These are phyloP conservation scores for Mycena sp. DNA, from an alignment of 1,284 basidiomycete genomes.

Conservation along the genomic window DNA sequence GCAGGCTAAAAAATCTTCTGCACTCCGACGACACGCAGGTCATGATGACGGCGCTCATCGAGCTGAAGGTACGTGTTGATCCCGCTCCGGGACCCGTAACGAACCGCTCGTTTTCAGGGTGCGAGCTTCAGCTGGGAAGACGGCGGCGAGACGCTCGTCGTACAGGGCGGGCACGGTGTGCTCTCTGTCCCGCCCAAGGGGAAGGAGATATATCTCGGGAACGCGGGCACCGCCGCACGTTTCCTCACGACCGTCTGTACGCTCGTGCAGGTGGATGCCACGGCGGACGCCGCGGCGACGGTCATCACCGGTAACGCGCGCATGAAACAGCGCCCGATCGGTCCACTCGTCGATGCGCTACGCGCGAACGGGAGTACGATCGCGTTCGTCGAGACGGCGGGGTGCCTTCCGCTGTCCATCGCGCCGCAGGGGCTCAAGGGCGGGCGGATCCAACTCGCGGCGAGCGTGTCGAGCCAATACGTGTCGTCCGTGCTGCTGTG, in stretches of 20 bases:
- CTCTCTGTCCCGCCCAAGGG: slow-evolving; percentile 82
- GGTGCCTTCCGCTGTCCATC: slow-evolving; percentile 92
- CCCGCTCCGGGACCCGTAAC: slow-evolving; percentile 7
- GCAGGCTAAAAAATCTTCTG: slow-evolving; percentile 89
- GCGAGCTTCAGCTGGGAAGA: slow-evolving; percentile 91
- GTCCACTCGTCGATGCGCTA: slow-evolving; percentile 94
- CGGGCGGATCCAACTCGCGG: slow-evolving; percentile 87
- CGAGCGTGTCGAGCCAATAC: slow-evolving; percentile 97
- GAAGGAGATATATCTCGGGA: slow-evolving; percentile 95
- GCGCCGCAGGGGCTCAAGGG: slow-evolving; percentile 87
- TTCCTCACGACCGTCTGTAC: slow-evolving; percentile 98
- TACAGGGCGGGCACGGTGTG: slow-evolving; percentile 86
- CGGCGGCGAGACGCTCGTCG: slow-evolving; percentile 89
- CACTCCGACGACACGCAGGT: slow-evolving; percentile 99
- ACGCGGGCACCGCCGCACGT: slow-evolving; percentile 97
- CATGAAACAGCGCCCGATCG: slow-evolving; percentile 98
- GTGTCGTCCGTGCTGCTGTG: slow-evolving; percentile 97
- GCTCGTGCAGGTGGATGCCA: slow-evolving; percentile 67
- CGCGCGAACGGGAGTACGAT: slow-evolving; percentile 84
- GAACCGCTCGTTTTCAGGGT: slow-evolving; percentile 60
- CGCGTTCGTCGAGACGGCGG: slow-evolving; percentile 81
- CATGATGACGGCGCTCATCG: slow-evolving; percentile 95
- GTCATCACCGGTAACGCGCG: slow-evolving; percentile 96
- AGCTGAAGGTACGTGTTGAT: slow-evolving; percentile 73
- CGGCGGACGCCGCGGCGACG: slow-evolving; percentile 63